A percentile compares a stretch with the other conserved stretches of the same genome.
Conservation (phyloP, 73 alveolate species). For the Tetrahymena borealis region DNA sequence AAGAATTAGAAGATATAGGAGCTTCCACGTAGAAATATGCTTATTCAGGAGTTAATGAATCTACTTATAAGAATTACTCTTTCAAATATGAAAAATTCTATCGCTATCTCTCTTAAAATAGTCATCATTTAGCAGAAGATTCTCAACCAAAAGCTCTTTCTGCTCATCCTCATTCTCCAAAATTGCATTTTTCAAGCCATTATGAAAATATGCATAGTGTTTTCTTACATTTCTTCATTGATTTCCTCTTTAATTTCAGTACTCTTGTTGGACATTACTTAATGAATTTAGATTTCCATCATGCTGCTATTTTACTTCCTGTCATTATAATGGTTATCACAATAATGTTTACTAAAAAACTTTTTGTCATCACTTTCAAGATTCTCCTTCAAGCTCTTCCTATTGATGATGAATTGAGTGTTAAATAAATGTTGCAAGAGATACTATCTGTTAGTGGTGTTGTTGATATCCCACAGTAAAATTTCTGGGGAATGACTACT, state of each 20-base stretch:
- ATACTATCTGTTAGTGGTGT: not conserved
- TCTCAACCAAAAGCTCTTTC: not conserved
- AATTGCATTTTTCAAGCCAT: not conserved
- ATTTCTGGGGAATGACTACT: not conserved
- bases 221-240: not conserved
- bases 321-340: not conserved
- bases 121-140: not conserved
- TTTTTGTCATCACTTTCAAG: not conserved
- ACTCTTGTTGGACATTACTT: not conserved
- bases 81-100: not conserved
- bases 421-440: not conserved
- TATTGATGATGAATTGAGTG: not conserved
- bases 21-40: slow-evolving; percentile 2
- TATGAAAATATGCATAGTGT: not conserved
- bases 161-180: not conserved
- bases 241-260: not conserved
- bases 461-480: not conserved
- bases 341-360: not conserved
- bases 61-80: not conserved
- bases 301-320: not conserved
- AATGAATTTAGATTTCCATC: not conserved
- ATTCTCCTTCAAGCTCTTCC: slow-evolving; percentile 1
- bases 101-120: not conserved
- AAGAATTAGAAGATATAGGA: not conserved
- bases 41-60: not conserved